Evolutionary conservation across 768 basidiomycete genomes (phyloP).

Genomic region (Roridomyces roridus): DNA sequence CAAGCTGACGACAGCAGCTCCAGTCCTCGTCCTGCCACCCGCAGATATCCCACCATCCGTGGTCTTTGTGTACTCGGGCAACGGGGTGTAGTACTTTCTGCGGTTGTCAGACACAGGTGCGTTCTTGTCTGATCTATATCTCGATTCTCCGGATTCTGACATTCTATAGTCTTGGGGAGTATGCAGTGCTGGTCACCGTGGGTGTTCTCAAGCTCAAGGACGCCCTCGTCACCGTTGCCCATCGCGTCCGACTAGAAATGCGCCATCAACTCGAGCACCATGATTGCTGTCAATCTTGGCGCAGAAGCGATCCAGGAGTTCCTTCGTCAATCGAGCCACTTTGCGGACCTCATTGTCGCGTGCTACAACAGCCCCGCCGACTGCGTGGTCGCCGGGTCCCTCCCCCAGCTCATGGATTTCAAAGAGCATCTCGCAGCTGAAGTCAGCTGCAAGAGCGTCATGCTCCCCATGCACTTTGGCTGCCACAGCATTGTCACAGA

Average conservation of each 20-base stretch:
- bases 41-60: too few species aligned
- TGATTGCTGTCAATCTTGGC: conserved; percentile 61
- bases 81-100: too few species aligned
- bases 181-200: conserved; percentile 70
- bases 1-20: too few species aligned
- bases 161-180: too few species aligned
- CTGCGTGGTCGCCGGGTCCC: conserved; percentile 65
- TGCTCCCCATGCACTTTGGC: conserved; percentile 63
- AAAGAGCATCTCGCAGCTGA: conserved; percentile 44
- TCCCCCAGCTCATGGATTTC: conserved; percentile 48
- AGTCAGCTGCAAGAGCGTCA: conserved; percentile 43
- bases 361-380: conserved; percentile 68
- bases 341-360: conserved; percentile 52
- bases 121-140: not conserved
- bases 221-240: conserved; percentile 63
- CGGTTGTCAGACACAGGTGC: conserved; percentile 82
- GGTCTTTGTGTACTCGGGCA: too few species aligned
- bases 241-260: conserved; percentile 63
- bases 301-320: conserved; percentile 38
- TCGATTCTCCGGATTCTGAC: conserved; percentile 63
- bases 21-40: too few species aligned
- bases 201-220: conserved; percentile 61
- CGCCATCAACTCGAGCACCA: conserved; percentile 51
- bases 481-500: conserved; percentile 64
- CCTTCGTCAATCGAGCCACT: conserved; percentile 42